Base-by-base conservation (phyloP, 2,329 filamentous ascomycete genomes). In the Colletotrichum gloeosporioides region DNA sequence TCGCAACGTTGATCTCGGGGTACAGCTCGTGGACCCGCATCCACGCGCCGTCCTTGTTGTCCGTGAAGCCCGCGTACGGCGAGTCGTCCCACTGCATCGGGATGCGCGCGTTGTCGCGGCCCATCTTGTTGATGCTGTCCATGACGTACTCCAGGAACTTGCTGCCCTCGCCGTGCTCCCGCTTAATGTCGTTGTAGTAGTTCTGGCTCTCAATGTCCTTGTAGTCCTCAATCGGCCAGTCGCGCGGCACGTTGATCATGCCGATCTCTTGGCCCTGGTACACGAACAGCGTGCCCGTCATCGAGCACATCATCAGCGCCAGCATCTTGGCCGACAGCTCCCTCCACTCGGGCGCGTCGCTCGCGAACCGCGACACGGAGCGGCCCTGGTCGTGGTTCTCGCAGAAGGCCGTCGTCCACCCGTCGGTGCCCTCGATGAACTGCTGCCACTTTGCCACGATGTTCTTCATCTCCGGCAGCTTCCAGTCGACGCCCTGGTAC, bases 51-150 rank as follows among this genome's bases (percentile, higher is more conserved):
- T 66, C 29, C 22, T 64, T 73, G 0, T 84, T 78, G 71, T 85
- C 83, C 8, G 91, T 92, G 84, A 95, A 95, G 3, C 93, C 93
- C 1, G 90, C 92, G 77, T 92, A 88, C 1, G 86, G 82, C 0
- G 85, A 84, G 1, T 82, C 86, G 71, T 88, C 88, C 93, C 93
- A 95, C 78, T 93, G 92, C 85, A 95, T 91, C 1, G 93, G 93
- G 5, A 91, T 89, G n/a, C 93, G 88, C 10, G 92, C 89, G 80
- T 95, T 91, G 81, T 95, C 93, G 36, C 92, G 87, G 8, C 89
- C 92, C 34, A 94, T 88, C 75, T 89, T 86, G 77, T 92, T 89
- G 68, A 94, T 85, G 53, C 90, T 86, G 10, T 85, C 82, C 79
- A 89, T 87, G 1, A 88, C 89, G 49, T 88, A 85, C 15, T 84